Evolutionary conservation across 2,329 filamentous ascomycete genomes (phyloP), one percentile per base, ranked within the genome.

Genomic region (Hypoxylon sp.): DNA sequence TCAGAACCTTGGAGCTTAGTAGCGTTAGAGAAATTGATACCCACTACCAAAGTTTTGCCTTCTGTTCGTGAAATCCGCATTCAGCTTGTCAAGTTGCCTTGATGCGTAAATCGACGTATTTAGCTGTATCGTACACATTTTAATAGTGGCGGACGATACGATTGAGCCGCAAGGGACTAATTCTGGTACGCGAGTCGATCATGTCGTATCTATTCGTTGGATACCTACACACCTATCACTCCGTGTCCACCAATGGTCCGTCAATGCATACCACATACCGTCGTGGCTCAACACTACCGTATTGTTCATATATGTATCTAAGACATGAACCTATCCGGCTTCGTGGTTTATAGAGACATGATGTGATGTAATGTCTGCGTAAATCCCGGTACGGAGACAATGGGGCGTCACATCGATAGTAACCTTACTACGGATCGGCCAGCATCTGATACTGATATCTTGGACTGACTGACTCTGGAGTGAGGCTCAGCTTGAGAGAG

Each of bases 21-120:
- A 50, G 28, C 47, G 37, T 50, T 32, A 51, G n/a, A 51, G 48
- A 51, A 51, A 51, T 51, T 51, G 48, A 51, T 51, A 51, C 48
- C 48, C 48, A 32, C 48, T 41, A 11, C 28, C 8, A 11, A 41
- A 51, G 7, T 51, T 51, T 24, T 26, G 48, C 32, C 48, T 51
- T 24, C 6, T 4, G 19, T 4, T 26, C n/a, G n/a, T n/a, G n/a
- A n/a, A n/a, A n/a, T n/a, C n/a, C n/a, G n/a, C n/a, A n/a, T n/a
- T n/a, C n/a, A n/a, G n/a, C 7, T 26, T 26, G 4, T 26, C 24
- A 26, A 26, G 24, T 26, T 26, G 24, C 24, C 24, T 26, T n/a
- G n/a, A n/a, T n/a, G n/a, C n/a, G n/a, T n/a, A n/a, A n/a, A n/a
- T n/a, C n/a, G n/a, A n/a, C n/a, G n/a, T n/a, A n/a, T n/a, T n/a